Percentiles rank a stretch among this genome's conserved stretches.
Conservation (phyloP, 2,329 filamentous ascomycete genomes). For the Periglandula ipomoeae region DNA sequence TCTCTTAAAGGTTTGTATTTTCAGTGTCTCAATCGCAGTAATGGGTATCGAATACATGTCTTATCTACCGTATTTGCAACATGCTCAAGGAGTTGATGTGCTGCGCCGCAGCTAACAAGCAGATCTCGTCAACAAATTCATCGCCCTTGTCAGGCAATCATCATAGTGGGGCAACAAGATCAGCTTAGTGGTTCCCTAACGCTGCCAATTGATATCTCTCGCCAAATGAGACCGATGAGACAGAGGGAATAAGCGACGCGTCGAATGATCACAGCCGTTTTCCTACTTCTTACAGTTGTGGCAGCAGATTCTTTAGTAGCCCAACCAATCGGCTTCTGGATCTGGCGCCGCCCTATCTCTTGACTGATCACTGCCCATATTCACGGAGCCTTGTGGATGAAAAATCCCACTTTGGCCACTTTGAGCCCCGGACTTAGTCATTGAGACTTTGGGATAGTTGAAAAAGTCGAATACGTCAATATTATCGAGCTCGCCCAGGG, state of each 20-base stretch:
- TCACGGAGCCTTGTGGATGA: slow-evolving; percentile 12
- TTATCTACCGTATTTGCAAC: background rate
- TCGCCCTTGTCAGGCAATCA: too few relatives aligned
- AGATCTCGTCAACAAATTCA: background rate
- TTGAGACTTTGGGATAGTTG: slow-evolving; percentile 28
- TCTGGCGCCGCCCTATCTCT: slow-evolving; percentile 7
- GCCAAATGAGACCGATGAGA: too few relatives aligned
- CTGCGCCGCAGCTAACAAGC: background rate
- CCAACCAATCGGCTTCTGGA: slow-evolving; percentile 14
- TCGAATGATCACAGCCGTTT: background rate
- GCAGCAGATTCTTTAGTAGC: background rate
- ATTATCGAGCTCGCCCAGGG: slow-evolving; percentile 31
- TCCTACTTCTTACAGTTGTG: background rate
- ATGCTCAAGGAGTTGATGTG: background rate
- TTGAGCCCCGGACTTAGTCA: slow-evolving; percentile 5
- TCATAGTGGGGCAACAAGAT: too few relatives aligned
- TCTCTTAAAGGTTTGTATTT: too few relatives aligned
- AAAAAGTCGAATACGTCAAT: slow-evolving; percentile 38
- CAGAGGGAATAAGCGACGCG: background rate
- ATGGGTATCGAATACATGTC: background rate
- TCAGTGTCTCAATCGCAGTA: too few relatives aligned
- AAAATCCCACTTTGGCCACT: slow-evolving; percentile 16
- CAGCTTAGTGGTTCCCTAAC: too few relatives aligned
- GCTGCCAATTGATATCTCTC: too few relatives aligned
- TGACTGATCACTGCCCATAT: slow-evolving; percentile 1